A percentile compares a stretch with the other conserved stretches of the same genome.
These are phyloP conservation scores for Coemansia sp. DNA, from an alignment of 192 early-diverging fungal species.

Conservation along the genomic window DNA sequence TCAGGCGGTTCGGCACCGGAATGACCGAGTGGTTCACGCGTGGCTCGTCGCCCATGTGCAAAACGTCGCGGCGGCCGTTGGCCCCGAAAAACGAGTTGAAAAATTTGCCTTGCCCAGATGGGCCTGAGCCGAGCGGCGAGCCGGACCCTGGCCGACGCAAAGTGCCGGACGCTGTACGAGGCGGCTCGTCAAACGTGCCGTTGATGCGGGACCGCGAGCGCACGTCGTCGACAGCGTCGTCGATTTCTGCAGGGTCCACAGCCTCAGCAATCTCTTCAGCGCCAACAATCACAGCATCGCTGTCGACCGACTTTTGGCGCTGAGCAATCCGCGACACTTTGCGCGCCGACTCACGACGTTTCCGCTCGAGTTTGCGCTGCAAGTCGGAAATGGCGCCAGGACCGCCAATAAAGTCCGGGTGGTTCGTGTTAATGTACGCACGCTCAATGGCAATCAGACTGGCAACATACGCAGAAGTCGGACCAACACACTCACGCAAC, in stretches of 20 bases:
- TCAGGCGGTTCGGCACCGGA: slow-evolving; percentile 49
- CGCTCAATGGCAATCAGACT: slow-evolving; percentile 79
- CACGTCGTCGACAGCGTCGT: slow-evolving; percentile 48
- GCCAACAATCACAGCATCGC: slow-evolving; percentile 41
- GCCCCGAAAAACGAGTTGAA: slow-evolving; percentile 53
- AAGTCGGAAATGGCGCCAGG: slow-evolving; percentile 71
- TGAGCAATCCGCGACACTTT: slow-evolving; percentile 32
- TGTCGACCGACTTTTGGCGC: slow-evolving; percentile 34
- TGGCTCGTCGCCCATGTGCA: slow-evolving; percentile 43
- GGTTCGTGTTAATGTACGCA: slow-evolving; percentile 84
- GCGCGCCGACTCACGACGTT: slow-evolving; percentile 55
- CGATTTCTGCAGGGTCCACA: slow-evolving; percentile 41
- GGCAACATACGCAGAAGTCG: slow-evolving; percentile 72
- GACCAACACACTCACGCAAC: slow-evolving; percentile 69
- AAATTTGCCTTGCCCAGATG: slow-evolving; percentile 32
- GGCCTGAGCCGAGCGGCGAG: slow-evolving; percentile 28
- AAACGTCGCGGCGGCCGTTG: slow-evolving; percentile 30
- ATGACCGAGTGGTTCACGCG: slow-evolving; percentile 42
- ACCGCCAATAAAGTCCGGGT: slow-evolving; percentile 81
- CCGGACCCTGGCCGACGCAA: slow-evolving; percentile 37
- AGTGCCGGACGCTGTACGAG: background rate
- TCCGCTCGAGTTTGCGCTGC: slow-evolving; percentile 66
- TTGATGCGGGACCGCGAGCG: slow-evolving; percentile 14
- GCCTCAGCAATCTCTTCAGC: slow-evolving; percentile 19
- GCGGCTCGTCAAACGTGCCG: background rate